Evolutionary conservation across 75 land plant species (phyloP), one percentile per base, ranked within the genome.

Genomic region (Ceratopteris richardii): DNA sequence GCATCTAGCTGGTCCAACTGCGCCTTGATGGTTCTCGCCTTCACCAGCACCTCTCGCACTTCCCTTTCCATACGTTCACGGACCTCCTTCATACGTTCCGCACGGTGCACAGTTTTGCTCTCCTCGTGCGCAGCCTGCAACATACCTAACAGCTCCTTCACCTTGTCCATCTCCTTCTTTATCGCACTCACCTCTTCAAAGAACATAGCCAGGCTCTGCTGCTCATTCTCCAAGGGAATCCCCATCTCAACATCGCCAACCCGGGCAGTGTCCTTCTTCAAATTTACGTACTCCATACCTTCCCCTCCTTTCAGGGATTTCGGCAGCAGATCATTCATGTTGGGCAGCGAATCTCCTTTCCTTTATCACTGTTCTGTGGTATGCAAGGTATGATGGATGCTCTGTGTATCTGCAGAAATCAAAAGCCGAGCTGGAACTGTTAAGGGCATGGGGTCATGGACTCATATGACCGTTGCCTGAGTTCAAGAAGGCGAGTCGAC

Each of bases 21-120:
- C 25, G 42, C 52, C 64, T 81, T 81, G 41, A 80, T 73, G 23
- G 67, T 14, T 74, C 67, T 74, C 11, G 71, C 82, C 31, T 53
- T 60, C 57, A 47, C 44, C 39, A 74, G 66, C 17, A 71, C 77
- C 19, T 52, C 58, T 3, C 29, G 53, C 6, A 70, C 67, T 51
- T 78, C 82, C 27, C 44, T 46, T 31, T 78, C 81, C 84, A 81
- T 81, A 18, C 68, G 68, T 19, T 19, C 12, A 18, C 77, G 77
- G 55, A 81, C 62, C 7, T 53, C 65, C 50, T 60, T 66, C 61
- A 81, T 27, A 11, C 74, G 56, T 18, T 56, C 30, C 22, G 84
- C 70, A 16, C 29, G 54, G 74, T 73, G 74, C 31, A 63, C 37
- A 29, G 58, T 66, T 64, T 66, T 77, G 65, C 62, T 58, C 60